Percentiles rank a stretch among this genome's conserved stretches.
phyloP scores from a whole-genome alignment of 768 basidiomycete species.

The Candolleomyces eurysporus region DNA sequence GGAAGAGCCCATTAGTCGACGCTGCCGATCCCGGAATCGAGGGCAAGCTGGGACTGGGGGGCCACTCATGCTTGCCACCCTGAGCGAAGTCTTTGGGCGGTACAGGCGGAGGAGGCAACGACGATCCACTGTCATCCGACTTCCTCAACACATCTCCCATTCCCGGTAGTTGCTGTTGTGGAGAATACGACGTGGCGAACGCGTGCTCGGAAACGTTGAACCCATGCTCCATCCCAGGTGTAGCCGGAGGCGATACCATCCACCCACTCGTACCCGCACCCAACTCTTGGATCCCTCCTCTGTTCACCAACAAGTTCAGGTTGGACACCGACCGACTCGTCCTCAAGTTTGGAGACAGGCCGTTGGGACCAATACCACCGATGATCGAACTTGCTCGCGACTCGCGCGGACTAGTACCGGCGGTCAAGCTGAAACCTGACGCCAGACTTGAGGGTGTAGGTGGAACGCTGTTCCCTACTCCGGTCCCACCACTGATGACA shows the following conservation, averaged over 20 bases:
- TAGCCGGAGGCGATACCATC: not conserved
- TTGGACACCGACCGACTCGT: not conserved
- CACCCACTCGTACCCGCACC: not conserved
- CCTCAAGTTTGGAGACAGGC: not conserved
- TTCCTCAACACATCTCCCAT: not conserved
- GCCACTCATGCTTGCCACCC: not conserved
- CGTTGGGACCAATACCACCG: not conserved
- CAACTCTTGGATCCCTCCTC: not conserved
- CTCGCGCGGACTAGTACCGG: not conserved
- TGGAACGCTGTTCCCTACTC: not conserved
- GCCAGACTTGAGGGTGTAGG: not conserved
- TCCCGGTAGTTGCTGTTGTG: too few species aligned
- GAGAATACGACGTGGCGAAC: too few species aligned
- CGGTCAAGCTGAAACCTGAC: not conserved
- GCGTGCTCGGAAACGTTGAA: not conserved
- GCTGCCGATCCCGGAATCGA: not conserved
- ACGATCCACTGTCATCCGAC: too few species aligned
- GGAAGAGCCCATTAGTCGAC: not conserved
- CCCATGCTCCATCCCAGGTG: not conserved
- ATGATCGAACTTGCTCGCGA: not conserved
- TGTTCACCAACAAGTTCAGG: not conserved
- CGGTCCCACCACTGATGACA: too few species aligned
- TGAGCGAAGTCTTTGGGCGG: not conserved
- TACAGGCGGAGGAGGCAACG: not conserved
- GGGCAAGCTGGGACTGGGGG: not conserved